These are phyloP conservation scores for Kokia cookei DNA, from an alignment of 441 rosid genomes.

Conservation along the genomic window DNA sequence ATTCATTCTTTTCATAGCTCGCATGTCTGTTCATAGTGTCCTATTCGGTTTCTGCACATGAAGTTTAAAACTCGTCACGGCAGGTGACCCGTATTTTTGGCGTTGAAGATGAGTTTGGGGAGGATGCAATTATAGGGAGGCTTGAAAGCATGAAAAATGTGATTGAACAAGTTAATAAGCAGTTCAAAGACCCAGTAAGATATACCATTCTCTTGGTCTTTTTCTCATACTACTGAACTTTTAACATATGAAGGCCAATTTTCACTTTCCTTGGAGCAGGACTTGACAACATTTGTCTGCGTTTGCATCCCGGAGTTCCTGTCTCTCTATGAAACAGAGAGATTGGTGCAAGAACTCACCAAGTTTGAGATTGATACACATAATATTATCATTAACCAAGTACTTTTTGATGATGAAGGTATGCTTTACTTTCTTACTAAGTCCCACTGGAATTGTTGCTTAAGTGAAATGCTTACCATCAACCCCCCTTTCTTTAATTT, in stretches of 20 bases:
- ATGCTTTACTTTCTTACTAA: neutral
- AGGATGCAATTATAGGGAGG: constrained; percentile 94
- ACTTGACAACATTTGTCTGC: constrained; percentile 91
- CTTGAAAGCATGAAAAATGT: constrained; percentile 99
- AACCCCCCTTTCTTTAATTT: neutral
- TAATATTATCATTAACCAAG: constrained; percentile 96
- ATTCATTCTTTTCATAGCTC: neutral
- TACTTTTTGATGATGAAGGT: constrained; percentile 87
- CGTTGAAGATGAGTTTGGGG: constrained; percentile 79
- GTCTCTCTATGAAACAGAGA: constrained; percentile 95
- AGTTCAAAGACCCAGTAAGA: constrained; percentile 94
- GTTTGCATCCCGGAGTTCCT: constrained; percentile 99
- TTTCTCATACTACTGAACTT: neutral
- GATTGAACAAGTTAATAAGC: constrained; percentile 91
- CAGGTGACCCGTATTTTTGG: constrained; percentile 92
- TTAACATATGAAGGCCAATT: neutral
- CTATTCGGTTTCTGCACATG: neutral
- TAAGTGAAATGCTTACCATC: constrained; percentile 3
- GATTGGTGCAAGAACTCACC: constrained; percentile 97
- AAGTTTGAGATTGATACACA: constrained; percentile 97
- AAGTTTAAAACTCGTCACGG: constrained; percentile 15
- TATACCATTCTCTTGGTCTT: neutral
- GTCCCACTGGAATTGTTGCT: neutral
- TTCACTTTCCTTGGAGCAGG: constrained; percentile 39
- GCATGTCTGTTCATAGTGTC: neutral